phyloP scores from a whole-genome alignment of 164 flowering plant species.

The Sextonia rubra region DNA sequence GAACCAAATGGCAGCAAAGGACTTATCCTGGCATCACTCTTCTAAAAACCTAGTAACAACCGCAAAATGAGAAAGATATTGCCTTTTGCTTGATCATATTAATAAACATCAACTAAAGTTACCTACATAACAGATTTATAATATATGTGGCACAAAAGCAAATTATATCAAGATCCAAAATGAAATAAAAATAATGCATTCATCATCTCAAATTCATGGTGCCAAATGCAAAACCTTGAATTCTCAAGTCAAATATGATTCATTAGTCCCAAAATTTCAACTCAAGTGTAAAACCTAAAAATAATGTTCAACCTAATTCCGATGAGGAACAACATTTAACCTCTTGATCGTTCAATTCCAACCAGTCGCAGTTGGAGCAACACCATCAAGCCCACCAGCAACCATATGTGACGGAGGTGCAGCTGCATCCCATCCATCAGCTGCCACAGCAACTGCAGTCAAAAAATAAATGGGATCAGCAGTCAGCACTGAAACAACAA shows the following conservation, averaged over 20 bases:
- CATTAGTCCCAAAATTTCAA: neutral
- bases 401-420: neutral
- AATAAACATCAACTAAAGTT: too few relatives aligned
- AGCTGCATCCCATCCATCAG: constrained; percentile 11
- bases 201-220: neutral
- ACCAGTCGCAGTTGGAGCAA: neutral
- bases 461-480: neutral
- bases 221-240: neutral
- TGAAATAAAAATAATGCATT: neutral
- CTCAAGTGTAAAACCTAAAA: neutral
- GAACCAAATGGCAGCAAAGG: too few relatives aligned
- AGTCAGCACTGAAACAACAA: neutral
- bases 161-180: neutral
- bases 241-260: neutral
- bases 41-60: too few relatives aligned
- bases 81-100: too few relatives aligned
- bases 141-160: neutral
- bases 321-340: neutral
- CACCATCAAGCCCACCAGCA: neutral
- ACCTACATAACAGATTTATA: too few relatives aligned
- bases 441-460: constrained; percentile 2
- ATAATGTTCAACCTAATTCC: neutral
- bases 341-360: neutral
- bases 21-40: too few relatives aligned
- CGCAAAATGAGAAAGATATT: too few relatives aligned